Percentiles rank a stretch among this genome's conserved stretches.
phyloP scores from a whole-genome alignment of 2,329 filamentous ascomycete species.

The Ophiostoma piceae region DNA sequence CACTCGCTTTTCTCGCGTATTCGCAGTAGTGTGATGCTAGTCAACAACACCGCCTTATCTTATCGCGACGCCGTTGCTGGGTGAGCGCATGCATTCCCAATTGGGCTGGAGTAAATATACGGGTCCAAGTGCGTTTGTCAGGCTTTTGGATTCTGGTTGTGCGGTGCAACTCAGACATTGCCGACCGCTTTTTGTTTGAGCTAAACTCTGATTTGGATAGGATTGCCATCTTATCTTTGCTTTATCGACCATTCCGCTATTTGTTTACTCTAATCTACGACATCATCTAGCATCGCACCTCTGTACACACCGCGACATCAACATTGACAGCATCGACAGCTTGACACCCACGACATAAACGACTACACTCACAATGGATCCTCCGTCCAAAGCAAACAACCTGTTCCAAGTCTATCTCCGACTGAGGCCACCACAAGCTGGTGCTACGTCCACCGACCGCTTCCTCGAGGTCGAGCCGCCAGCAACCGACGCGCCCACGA shows the following conservation, averaged over 20 bases:
- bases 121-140: conserved; percentile 2
- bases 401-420: conserved; percentile 92
- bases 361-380: conserved; percentile 36
- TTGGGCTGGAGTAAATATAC: conserved; percentile 27
- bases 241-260: conserved; percentile 13
- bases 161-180: conserved; percentile 17
- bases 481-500: conserved; percentile 33
- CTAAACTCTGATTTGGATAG: neutral
- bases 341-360: neutral
- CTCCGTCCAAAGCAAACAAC: conserved; percentile 38
- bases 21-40: neutral
- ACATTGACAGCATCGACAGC: neutral
- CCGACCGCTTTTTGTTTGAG: conserved; percentile 13
- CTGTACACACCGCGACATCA: neutral
- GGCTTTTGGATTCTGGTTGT: neutral
- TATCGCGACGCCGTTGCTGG: conserved; percentile 25
- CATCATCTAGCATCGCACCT: neutral
- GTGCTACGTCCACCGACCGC: conserved; percentile 50
- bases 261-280: neutral
- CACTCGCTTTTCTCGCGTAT: neutral
- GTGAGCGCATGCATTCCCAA: conserved; percentile 25
- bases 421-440: conserved; percentile 61
- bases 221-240: neutral
- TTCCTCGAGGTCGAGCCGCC: conserved; percentile 71
- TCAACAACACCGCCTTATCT: conserved; percentile 4